A percentile compares a stretch with the other conserved stretches of the same genome.
Evolutionary conservation across 768 basidiomycete species (phyloP).

Genomic region (Phaffia tasmanica): DNA sequence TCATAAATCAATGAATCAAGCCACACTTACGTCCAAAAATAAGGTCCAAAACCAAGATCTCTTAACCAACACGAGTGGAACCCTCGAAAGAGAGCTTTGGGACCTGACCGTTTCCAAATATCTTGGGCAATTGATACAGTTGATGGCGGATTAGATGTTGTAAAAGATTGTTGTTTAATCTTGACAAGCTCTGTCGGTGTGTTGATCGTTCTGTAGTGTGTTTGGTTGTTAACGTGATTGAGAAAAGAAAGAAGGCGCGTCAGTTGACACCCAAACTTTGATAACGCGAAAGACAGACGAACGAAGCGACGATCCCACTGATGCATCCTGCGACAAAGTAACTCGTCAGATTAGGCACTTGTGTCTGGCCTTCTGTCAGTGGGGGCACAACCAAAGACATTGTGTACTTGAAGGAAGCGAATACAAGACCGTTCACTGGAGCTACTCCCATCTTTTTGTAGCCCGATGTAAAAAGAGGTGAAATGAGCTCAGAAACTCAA

Average conservation of each 20-base stretch:
- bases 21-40: slow-evolving; percentile 61
- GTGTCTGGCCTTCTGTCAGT: slow-evolving; percentile 31
- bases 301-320: slow-evolving; percentile 71
- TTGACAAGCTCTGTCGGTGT: slow-evolving; percentile 81
- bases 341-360: slow-evolving; percentile 56
- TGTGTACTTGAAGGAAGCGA: slow-evolving; percentile 70
- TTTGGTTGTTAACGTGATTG: too few relatives aligned
- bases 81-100: slow-evolving; percentile 66
- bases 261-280: slow-evolving; percentile 1
- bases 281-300: slow-evolving; percentile 35
- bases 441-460: slow-evolving; percentile 52
- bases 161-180: slow-evolving; percentile 52
- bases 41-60: slow-evolving; percentile 73
- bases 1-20: background rate
- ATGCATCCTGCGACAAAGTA: slow-evolving; percentile 67
- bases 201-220: slow-evolving; percentile 50
- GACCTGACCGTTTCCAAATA: slow-evolving; percentile 50
- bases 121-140: slow-evolving; percentile 48
- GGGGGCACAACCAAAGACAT: slow-evolving; percentile 53
- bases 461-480: background rate
- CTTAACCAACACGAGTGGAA: slow-evolving; percentile 59
- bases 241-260: background rate
- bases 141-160: slow-evolving; percentile 33
- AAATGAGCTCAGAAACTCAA: background rate
- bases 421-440: slow-evolving; percentile 73